Base-by-base conservation (phyloP, 768 basidiomycete genomes). In the Rhodotorula graminis region DNA sequence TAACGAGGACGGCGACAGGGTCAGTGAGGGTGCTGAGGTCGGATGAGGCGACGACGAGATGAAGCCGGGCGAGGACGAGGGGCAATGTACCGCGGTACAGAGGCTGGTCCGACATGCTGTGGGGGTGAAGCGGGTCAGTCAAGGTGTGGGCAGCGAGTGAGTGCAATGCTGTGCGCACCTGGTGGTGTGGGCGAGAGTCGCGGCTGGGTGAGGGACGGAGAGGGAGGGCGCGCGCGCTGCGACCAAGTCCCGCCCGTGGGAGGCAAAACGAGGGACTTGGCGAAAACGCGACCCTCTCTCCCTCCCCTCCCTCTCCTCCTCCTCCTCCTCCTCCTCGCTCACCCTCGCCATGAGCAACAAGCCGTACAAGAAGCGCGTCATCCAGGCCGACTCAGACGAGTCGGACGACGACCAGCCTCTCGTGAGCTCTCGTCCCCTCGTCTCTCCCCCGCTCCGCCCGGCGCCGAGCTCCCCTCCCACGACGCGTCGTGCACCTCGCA, bases 291-390 rank as follows among this genome's bases (percentile, higher is more conserved):
- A 4, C 61, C 31, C 57, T 69, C 37, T 8, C 46, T 46, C 8
- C 55, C 60, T 15, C 73, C 25, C 9, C 57, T 44, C 65, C 31
- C 25, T 11, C 44, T 53, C 61, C 37, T 8, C 64, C 46, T 21
- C 7, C 52, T 0, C 42, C 40, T 9, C 15, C n/a, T 2, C 7
- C 14, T 15, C 37, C 9, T 37, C 37, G 31, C 16, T 46, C 44
- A 12, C n/a, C n/a, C n/a, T n/a, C 47, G 50, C 31, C 33, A 69
- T 61, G 64, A 69, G 58, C 62, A 29, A 12, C 27, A 76, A 70
- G 47, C 50, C 61, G 5, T 73, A 73, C 75, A 76, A 76, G 72
- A 76, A 76, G 67, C 72, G 75, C 31, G 72, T 76, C 37, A 76
- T 76, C 37, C 59, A 65, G 33, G 67, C 59, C 16, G 67, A 70